Conservation (phyloP, 257 asterid genomes). For the Ilex asprella region DNA sequence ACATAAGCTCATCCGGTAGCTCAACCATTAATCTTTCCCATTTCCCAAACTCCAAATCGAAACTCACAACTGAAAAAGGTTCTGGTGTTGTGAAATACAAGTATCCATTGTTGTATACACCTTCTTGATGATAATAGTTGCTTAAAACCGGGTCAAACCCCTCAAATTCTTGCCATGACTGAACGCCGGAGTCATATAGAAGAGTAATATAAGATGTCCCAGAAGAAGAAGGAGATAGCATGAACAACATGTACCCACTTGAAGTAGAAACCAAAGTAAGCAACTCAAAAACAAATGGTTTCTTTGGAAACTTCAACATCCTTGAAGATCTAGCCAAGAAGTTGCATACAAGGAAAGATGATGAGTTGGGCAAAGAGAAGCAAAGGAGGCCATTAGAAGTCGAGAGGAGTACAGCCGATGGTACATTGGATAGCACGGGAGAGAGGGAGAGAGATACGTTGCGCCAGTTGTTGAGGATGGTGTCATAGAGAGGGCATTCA, state of each 20-base stretch:
- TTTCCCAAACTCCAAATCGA: constrained; percentile 35
- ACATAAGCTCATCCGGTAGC: constrained; percentile 35
- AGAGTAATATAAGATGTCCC: constrained; percentile 34
- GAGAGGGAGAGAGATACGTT: constrained; percentile 32
- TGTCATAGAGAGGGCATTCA: constrained; percentile 40
- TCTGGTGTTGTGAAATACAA: constrained; percentile 49
- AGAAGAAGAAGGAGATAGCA: constrained; percentile 15
- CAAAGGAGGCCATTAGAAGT: constrained; percentile 54
- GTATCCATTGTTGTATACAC: constrained; percentile 29
- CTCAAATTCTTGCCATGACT: constrained; percentile 30
- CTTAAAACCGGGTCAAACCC: constrained; percentile 25
- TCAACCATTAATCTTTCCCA: constrained; percentile 32
- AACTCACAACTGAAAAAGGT: constrained; percentile 32
- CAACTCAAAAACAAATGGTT: constrained; percentile 37
- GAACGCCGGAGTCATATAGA: constrained; percentile 31
- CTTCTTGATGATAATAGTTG: constrained; percentile 37
- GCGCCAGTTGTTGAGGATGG: constrained; percentile 39
- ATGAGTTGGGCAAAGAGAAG: constrained; percentile 29
- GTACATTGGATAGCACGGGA: constrained; percentile 16
- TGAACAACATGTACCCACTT: constrained; percentile 31
- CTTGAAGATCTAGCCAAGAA: constrained; percentile 31
- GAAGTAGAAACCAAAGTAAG: constrained; percentile 31
- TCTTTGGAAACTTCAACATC: constrained; percentile 36
- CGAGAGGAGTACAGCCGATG: constrained; percentile 28
- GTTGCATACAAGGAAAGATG: constrained; percentile 38